These are phyloP conservation scores for Hirsutella thompsonii DNA, from an alignment of 2,329 filamentous ascomycete species.

Conservation along the genomic window DNA sequence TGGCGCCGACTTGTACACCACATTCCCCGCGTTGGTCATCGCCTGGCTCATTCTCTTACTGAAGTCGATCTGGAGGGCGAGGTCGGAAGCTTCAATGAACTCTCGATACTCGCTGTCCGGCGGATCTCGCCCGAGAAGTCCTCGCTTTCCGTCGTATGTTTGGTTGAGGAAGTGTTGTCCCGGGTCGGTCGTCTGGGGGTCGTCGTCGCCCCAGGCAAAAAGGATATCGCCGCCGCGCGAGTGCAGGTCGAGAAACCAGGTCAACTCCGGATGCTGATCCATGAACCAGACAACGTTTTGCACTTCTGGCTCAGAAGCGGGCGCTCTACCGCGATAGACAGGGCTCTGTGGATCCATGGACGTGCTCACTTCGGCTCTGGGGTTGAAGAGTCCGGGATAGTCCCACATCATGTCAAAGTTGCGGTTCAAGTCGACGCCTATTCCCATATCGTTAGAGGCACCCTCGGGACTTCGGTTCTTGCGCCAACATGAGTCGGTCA, in stretches of 20 bases:
- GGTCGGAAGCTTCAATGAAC: slow-evolving; percentile 26
- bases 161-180: slow-evolving; percentile 39
- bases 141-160: slow-evolving; percentile 37
- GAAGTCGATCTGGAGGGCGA: slow-evolving; percentile 17
- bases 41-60: slow-evolving; percentile 20
- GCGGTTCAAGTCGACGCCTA: slow-evolving; percentile 41
- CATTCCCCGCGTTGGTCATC: slow-evolving; percentile 25
- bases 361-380: slow-evolving; percentile 19
- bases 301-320: slow-evolving; percentile 44
- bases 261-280: slow-evolving; percentile 32
- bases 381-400: slow-evolving; percentile 28
- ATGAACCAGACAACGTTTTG: slow-evolving; percentile 39
- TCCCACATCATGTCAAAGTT: slow-evolving; percentile 48
- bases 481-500: slow-evolving; percentile 36
- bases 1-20: slow-evolving; percentile 24
- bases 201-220: slow-evolving; percentile 45
- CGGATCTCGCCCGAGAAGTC: slow-evolving; percentile 21
- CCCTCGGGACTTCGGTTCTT: slow-evolving; percentile 39
- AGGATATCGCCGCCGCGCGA: slow-evolving; percentile 37
- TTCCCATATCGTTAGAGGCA: slow-evolving; percentile 13
- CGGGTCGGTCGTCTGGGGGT: slow-evolving; percentile 30
- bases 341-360: slow-evolving; percentile 28
- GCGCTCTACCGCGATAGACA: slow-evolving; percentile 34
- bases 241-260: slow-evolving; percentile 48
- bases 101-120: slow-evolving; percentile 33